A percentile compares a stretch with the other conserved stretches of the same genome.
These are phyloP conservation scores for Blyttiomyces sp. DNA, from an alignment of 371 early-diverging fungal genomes.

Conservation along the genomic window DNA sequence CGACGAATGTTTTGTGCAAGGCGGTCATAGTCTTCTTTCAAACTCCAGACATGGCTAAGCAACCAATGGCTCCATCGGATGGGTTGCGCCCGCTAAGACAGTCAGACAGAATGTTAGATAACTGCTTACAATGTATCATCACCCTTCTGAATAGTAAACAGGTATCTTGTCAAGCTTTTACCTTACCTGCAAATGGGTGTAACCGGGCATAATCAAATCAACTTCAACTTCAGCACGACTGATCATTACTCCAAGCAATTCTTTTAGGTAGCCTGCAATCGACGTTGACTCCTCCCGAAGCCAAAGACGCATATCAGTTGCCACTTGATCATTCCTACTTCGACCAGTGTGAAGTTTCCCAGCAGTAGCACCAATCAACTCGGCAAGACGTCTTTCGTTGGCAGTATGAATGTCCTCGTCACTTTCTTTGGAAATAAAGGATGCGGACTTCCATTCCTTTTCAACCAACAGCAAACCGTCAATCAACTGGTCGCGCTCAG, in stretches of 20 bases:
- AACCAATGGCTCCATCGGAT: conserved; percentile 94
- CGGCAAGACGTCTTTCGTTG: conserved; percentile 92
- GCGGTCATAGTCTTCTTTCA: conserved; percentile 84
- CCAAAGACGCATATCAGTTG: conserved; percentile 97
- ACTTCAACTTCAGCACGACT: conserved; percentile 81
- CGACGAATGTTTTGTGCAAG: conserved; percentile 75
- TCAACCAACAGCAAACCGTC: conserved; percentile 72
- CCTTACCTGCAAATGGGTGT: conserved; percentile 94
- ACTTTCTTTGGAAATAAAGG: conserved; percentile 70
- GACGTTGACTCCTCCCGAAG: conserved; percentile 72
- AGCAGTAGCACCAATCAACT: conserved; percentile 84
- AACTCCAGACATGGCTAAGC: conserved; percentile 82
- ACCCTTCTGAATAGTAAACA: background rate
- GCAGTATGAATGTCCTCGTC: conserved; percentile 99
- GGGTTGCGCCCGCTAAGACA: conserved; percentile 84
- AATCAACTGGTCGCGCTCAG: conserved; percentile 70
- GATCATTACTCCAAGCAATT: conserved; percentile 69
- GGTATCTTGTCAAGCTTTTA: too few species aligned
- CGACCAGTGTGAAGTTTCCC: conserved; percentile 97
- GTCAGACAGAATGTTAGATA: background rate
- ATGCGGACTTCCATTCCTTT: conserved; percentile 75
- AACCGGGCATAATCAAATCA: conserved; percentile 94
- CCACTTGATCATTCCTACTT: conserved; percentile 92
- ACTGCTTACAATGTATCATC: background rate
- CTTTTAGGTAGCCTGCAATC: conserved; percentile 63